Evolutionary conservation across 257 asterid genomes (phyloP).

Genomic region (Solanum paucissectum): DNA sequence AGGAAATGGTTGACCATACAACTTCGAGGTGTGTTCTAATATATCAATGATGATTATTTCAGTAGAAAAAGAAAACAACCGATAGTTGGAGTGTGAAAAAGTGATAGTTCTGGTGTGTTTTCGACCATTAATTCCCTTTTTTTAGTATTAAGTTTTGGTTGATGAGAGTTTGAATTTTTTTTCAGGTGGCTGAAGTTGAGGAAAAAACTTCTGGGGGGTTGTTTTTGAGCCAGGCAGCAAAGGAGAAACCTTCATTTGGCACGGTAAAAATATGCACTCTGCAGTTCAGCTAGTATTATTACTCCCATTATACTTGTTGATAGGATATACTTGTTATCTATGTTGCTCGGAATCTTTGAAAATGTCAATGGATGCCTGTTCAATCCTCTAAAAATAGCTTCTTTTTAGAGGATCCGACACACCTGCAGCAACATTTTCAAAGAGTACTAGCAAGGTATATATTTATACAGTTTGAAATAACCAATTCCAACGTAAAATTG

Average conservation of each 20-base stretch:
- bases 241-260: conserved; percentile 95
- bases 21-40: not conserved
- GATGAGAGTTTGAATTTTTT: not conserved
- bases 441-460: not conserved
- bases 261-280: conserved; percentile 24
- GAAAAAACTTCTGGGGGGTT: conserved; percentile 87
- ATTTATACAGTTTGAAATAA: not conserved
- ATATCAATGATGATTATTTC: not conserved
- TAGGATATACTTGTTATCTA: not conserved
- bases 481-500: not conserved
- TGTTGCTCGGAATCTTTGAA: not conserved
- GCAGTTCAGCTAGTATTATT: not conserved
- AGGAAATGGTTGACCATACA: no score
- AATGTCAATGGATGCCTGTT: not conserved
- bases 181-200: conserved; percentile 81
- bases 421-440: not conserved
- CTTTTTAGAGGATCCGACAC: not conserved
- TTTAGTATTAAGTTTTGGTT: not conserved
- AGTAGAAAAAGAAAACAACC: not conserved
- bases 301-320: not conserved
- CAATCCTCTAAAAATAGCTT: accelerated
- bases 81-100: not conserved
- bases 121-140: not conserved
- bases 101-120: not conserved
- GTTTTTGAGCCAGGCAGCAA: conserved; percentile 61